Conservation (phyloP, 441 rosid species). For the Syzygium syzygioides region DNA sequence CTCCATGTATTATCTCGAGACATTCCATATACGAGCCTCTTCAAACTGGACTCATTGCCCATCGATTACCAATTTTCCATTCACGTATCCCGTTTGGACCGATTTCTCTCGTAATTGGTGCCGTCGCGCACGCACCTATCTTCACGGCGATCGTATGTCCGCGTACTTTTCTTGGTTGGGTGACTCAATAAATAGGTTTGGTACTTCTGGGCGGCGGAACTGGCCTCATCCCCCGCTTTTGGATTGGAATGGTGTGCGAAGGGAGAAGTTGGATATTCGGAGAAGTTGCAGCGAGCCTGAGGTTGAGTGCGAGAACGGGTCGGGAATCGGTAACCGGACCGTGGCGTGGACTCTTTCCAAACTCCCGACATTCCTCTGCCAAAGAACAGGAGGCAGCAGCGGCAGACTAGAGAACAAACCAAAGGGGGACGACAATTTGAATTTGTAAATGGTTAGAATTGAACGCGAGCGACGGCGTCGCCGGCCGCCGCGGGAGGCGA, state of each 20-base stretch:
- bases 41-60: too few relatives aligned
- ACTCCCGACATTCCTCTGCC: neutral
- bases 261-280: neutral
- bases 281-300: neutral
- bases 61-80: too few relatives aligned
- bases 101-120: too few relatives aligned
- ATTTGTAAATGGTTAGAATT: neutral
- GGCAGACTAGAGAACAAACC: too few relatives aligned
- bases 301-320: neutral
- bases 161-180: neutral
- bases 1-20: too few relatives aligned
- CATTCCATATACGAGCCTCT: too few relatives aligned
- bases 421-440: neutral
- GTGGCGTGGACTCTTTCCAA: neutral
- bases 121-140: too few relatives aligned
- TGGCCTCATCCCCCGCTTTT: neutral
- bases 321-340: neutral
- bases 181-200: neutral
- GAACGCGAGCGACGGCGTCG: neutral
- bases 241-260: neutral
- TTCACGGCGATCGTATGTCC: accelerated
- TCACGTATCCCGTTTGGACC: too few relatives aligned
- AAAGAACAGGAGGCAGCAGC: neutral
- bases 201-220: neutral
- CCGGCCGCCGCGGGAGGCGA: neutral